Percentiles rank a stretch among this genome's conserved stretches.
Conservation (phyloP, 352 stramenopile species). For the Phytophthora pisi region DNA sequence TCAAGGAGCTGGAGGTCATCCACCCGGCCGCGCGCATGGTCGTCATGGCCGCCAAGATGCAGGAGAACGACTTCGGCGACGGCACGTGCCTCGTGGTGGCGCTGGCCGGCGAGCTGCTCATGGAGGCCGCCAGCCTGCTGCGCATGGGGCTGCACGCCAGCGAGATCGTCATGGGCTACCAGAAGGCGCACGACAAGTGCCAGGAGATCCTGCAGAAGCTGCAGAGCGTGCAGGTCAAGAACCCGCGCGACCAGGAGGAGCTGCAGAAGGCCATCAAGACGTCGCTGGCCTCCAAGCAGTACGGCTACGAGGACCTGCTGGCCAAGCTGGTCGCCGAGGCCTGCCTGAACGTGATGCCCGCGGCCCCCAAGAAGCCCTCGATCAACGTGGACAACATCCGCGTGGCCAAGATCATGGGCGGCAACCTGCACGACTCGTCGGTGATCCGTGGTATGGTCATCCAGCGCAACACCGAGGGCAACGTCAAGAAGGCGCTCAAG, state of each 20-base stretch:
- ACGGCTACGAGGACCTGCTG: constrained; percentile 96
- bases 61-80: constrained; percentile 97
- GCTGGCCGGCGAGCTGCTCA: constrained; percentile 97
- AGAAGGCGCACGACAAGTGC: constrained; percentile 94
- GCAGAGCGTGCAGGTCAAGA: constrained; percentile 69
- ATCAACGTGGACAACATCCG: constrained; percentile 99
- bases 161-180: constrained; percentile 98
- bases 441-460: constrained; percentile 99
- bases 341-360: constrained; percentile 94
- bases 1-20: constrained; percentile 98
- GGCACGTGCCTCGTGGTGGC: constrained; percentile 97
- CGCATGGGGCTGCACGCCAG: constrained; percentile 97
- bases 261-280: constrained; percentile 93
- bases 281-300: constrained; percentile 98
- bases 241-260: constrained; percentile 86
- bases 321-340: constrained; percentile 95
- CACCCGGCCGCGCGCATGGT: constrained; percentile 99
- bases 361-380: constrained; percentile 78
- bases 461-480: constrained; percentile 93
- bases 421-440: constrained; percentile 94
- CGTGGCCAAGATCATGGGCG: constrained; percentile 97
- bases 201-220: constrained; percentile 93
- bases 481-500: constrained; percentile 90
- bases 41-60: constrained; percentile 97
- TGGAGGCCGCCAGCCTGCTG: constrained; percentile 96